These are phyloP conservation scores for Oenanthe javanica DNA, from an alignment of 140 eudicot species.

Conservation along the genomic window DNA sequence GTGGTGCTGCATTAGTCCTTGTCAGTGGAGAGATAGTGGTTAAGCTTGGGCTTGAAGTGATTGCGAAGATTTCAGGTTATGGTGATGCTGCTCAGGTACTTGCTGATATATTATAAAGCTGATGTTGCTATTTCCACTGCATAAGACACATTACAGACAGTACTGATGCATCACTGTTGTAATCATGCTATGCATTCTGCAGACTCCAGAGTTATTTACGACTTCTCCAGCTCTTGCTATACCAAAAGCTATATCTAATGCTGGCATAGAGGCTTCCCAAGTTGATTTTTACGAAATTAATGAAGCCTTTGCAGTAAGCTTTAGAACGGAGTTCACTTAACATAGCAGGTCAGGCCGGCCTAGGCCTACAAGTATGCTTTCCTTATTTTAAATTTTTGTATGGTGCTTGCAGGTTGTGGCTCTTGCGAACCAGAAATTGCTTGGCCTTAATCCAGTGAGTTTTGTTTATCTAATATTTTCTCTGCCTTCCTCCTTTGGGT, in stretches of 20 bases:
- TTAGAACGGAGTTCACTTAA: slow-evolving; percentile 8
- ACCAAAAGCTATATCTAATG: slow-evolving; percentile 85
- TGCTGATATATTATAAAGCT: slow-evolving; percentile 8
- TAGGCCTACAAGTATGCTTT: not conserved
- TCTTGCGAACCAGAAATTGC: slow-evolving; percentile 83
- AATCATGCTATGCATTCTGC: slow-evolving; percentile 22
- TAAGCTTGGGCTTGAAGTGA: slow-evolving; percentile 78
- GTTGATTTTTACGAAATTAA: slow-evolving; percentile 86
- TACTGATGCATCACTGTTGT: not conserved
- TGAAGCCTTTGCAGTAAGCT: slow-evolving; percentile 90
- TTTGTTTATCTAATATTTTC: not conserved
- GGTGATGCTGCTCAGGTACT: slow-evolving; percentile 98
- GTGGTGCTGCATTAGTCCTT: slow-evolving; percentile 94
- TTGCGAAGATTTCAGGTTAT: slow-evolving; percentile 85
- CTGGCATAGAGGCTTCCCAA: slow-evolving; percentile 79
- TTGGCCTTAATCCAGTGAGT: slow-evolving; percentile 78
- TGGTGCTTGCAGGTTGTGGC: slow-evolving; percentile 73
- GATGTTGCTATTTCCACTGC: not conserved
- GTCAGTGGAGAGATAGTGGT: slow-evolving; percentile 90
- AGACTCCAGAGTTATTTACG: slow-evolving; percentile 92
- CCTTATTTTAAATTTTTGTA: slow-evolving; percentile 13
- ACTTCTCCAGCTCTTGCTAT: slow-evolving; percentile 94
- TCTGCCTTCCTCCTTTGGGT: not conserved
- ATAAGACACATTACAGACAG: not conserved
- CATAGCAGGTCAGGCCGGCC: not conserved